Evolutionary conservation across 208 protist genomes (phyloP).

Genomic region (Trypanosoma vivax): DNA sequence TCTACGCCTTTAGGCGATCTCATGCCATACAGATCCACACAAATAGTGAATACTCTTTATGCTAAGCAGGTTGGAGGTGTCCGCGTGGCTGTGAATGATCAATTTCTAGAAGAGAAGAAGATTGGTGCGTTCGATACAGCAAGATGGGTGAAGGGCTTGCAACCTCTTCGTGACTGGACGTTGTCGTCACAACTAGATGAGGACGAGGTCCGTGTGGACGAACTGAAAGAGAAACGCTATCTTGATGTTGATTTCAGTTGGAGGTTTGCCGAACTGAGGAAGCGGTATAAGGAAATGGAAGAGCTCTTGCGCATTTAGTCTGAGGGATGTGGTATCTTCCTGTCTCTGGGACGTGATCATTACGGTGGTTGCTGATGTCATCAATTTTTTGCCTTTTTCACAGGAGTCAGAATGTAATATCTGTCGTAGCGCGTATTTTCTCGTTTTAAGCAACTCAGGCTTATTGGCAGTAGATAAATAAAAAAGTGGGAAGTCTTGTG

Average conservation of each 20-base stretch:
- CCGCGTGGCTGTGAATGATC: conserved; percentile 68
- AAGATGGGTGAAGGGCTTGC: conserved; percentile 75
- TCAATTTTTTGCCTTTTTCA: background rate
- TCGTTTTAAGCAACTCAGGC: too few species aligned
- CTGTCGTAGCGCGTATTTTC: too few species aligned
- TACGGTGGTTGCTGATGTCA: too few species aligned
- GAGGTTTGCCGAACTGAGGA: conserved; percentile 65
- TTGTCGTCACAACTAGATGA: conserved; percentile 77
- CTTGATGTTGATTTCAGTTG: conserved; percentile 79
- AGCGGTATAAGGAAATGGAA: conserved; percentile 67
- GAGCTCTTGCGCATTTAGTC: conserved; percentile 18
- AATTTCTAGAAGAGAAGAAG: conserved; percentile 63
- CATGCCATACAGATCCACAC: conserved; percentile 78
- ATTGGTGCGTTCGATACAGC: conserved; percentile 84
- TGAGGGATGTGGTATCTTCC: background rate
- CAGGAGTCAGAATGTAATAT: too few species aligned
- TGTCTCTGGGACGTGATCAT: too few species aligned
- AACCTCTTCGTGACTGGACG: conserved; percentile 80
- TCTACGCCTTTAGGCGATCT: conserved; percentile 54
- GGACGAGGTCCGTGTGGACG: conserved; percentile 67
- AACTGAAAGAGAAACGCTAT: conserved; percentile 68
- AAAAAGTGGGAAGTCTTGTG: too few species aligned
- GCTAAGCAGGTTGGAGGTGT: conserved; percentile 77
- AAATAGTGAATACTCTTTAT: conserved; percentile 83
- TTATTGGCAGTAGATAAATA: too few species aligned